Base-by-base conservation (phyloP, 163 green algal genomes). In the Smithsoniella earleae region DNA sequence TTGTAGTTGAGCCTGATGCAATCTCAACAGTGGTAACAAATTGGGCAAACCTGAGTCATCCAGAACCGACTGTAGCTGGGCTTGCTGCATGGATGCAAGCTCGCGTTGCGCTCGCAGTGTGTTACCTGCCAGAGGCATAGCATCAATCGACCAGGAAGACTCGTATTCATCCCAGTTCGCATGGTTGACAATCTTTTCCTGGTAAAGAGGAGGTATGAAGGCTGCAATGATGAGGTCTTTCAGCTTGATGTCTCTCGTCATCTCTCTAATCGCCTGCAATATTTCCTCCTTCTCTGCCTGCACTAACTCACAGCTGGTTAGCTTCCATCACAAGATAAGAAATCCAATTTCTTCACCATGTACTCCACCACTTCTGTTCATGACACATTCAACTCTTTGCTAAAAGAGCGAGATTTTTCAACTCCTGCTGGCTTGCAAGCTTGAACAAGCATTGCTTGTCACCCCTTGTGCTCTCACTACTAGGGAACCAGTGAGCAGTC, bases 191-290 rank as follows among this genome's bases (percentile, higher is more conserved):
- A 91, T 92, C 22, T 80, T 76, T 66, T 91, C 82, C 75, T 92
- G 87, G 79, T 91, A 90, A 45, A 86, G 81, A 0, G 85, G 83
- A 25, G 88, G 87, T 54, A 94, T 92, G 83, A 88, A 92, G 46
- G 82, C 85, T 2, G 83, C 84, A 38, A 94, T 92, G 46, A 89
- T 80, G n/a, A 91, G 80, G 76, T 92, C 89, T 79, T 91, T 90
- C 20, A 92, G 78, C 79, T 91, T 89, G 73, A 89, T 86, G 79
- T 89, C 81, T 40, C 78, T 80, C 0, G 77, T 86, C 30, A 91
- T 77, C 2, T 84, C 78, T 33, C 85, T 77, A 76, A 91, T 89
- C 78, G 89, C 81, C 3, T 88, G 82, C 69, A 94, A 78, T 78
- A 94, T 80, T 34, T 84, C 84, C 76, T 91, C 85, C 30, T 86